Evolutionary conservation across 2,329 filamentous ascomycete genomes (phyloP), one percentile per base, ranked within the genome.

Genomic region (Eutypa lata): DNA sequence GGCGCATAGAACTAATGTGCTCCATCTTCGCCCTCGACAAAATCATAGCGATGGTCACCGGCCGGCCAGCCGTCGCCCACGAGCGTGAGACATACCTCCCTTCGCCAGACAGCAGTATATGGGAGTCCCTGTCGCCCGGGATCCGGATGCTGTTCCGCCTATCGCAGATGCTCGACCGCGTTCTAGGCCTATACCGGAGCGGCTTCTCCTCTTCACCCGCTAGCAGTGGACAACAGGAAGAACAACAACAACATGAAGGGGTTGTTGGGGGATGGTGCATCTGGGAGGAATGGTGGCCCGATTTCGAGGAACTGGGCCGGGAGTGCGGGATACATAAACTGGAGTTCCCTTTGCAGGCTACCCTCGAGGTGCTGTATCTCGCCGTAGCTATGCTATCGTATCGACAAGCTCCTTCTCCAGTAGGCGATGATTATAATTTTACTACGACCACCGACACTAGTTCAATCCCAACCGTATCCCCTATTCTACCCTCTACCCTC

Each of bases 1-100:
- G 53, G 38, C 51, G 55, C 19, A 45, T 56, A n/a, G 53, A 57
- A 48, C 11, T 55, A 6, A 46, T 57, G 22, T 57, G 51, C 21
- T 53, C 55, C 31, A 49, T 55, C 16, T 53, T 50, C 44, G 47
- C 51, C 11, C 49, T 57, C 24, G 53, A 56, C 19, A 53, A 53
- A 19, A 52, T 57, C 33, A 48, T 53, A 16, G 51, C 53, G 13
- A 56, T 53, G 51, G 31, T 53, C 18, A 50, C 46, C 6, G 51
- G 55, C 18, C 51, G 53, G 16, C 53, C 53, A 24, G 22, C 49
- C 3, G 52, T 50, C 19, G 35, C 54, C 35, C 48, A 48, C 13
- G 50, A 35, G 14, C 47, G 38, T 31, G 53, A 57, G 11, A 51
- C 51, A 44, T 55, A 48, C 37, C 37, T 55, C 18, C 53, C 55